Conservation (phyloP, 108 stramenopile genomes). For the Thalassiosira profunda region DNA sequence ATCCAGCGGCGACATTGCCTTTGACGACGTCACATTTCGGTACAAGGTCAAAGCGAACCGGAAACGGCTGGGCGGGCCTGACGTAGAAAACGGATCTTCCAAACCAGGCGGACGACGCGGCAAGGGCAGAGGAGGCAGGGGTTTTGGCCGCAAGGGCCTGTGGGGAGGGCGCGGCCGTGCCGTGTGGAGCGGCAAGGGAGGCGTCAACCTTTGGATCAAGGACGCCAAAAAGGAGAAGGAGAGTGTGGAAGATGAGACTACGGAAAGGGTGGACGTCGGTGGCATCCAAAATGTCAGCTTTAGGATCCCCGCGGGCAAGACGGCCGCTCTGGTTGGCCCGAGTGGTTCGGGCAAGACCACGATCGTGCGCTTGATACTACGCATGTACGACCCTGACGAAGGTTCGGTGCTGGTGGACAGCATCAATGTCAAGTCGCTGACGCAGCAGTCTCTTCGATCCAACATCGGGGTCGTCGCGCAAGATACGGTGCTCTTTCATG, state of each 20-base stretch:
- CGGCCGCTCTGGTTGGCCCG: constrained; percentile 34
- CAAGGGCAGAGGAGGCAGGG: constrained; percentile 12
- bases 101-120: constrained; percentile 5
- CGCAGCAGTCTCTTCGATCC: constrained; percentile 50
- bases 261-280: constrained; percentile 23
- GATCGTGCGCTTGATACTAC: constrained; percentile 59
- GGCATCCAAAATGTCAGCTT: constrained; percentile 37
- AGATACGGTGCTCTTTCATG: constrained; percentile 85
- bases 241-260: background rate
- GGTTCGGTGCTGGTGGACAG: constrained; percentile 70
- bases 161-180: constrained; percentile 28
- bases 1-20: constrained; percentile 33
- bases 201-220: constrained; percentile 18
- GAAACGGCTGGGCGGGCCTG: constrained; percentile 32
- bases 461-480: constrained; percentile 82
- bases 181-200: constrained; percentile 27
- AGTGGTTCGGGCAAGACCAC: constrained; percentile 80
- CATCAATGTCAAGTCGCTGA: constrained; percentile 56
- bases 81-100: constrained; percentile 2
- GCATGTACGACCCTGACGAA: constrained; percentile 60
- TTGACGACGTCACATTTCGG: constrained; percentile 46
- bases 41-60: constrained; percentile 33
- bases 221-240: constrained; percentile 14
- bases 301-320: constrained; percentile 40
- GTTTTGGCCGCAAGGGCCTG: constrained; percentile 17